Evolutionary conservation across 1,139 yeast species (phyloP).

Genomic region (Pichia sp.): DNA sequence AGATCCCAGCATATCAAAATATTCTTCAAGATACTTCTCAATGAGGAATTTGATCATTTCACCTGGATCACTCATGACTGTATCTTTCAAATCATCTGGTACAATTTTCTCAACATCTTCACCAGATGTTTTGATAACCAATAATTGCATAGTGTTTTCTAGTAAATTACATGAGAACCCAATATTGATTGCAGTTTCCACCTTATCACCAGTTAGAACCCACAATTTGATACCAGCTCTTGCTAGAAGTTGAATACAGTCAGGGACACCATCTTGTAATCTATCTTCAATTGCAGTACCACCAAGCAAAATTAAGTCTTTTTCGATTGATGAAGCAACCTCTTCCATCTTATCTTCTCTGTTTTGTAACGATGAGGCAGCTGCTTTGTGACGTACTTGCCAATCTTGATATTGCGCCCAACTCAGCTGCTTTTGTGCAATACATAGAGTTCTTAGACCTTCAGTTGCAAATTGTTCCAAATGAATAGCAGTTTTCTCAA

Average conservation of each 20-base stretch:
- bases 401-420: slow-evolving; percentile 61
- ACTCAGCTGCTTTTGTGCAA: slow-evolving; percentile 74
- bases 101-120: slow-evolving; percentile 37
- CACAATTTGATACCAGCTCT: slow-evolving; percentile 93
- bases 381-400: slow-evolving; percentile 65
- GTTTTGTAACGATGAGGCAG: slow-evolving; percentile 68
- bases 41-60: slow-evolving; percentile 54
- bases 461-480: slow-evolving; percentile 93
- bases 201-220: slow-evolving; percentile 97
- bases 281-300: slow-evolving; percentile 98
- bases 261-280: slow-evolving; percentile 94
- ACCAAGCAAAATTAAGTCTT: slow-evolving; percentile 67
- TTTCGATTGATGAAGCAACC: slow-evolving; percentile 78
- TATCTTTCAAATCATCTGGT: slow-evolving; percentile 34
- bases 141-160: slow-evolving; percentile 79
- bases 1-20: slow-evolving; percentile 64
- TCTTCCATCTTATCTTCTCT: slow-evolving; percentile 76
- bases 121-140: slow-evolving; percentile 56
- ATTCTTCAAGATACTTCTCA: slow-evolving; percentile 53
- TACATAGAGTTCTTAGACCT: slow-evolving; percentile 90
- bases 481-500: slow-evolving; percentile 73
- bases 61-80: slow-evolving; percentile 36
- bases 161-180: slow-evolving; percentile 93
- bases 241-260: slow-evolving; percentile 76
- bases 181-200: slow-evolving; percentile 95